Percentiles rank a stretch among this genome's conserved stretches.
Evolutionary conservation across 2,329 filamentous ascomycete genomes (phyloP).

Genomic region (Penicillium paneum): DNA sequence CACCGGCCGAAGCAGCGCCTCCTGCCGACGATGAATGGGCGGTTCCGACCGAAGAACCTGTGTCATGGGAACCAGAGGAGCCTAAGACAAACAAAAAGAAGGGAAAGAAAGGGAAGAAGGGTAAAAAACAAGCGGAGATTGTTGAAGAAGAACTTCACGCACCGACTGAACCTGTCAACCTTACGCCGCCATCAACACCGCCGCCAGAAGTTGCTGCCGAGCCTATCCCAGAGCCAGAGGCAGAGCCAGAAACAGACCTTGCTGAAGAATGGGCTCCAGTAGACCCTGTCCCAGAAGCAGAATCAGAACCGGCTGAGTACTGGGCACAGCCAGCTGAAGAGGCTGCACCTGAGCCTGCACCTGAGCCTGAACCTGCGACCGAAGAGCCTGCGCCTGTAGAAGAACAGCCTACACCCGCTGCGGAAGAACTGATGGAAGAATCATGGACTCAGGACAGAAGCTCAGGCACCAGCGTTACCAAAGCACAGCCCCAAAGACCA

Average conservation of each 20-base stretch:
- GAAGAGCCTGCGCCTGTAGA: not conserved
- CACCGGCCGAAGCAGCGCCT: not conserved
- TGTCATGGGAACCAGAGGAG: not conserved
- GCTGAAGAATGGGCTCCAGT: not conserved
- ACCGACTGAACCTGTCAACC: constrained; percentile 11
- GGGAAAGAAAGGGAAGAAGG: constrained; percentile 30
- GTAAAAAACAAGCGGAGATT: constrained; percentile 24
- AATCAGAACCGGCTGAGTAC: not conserved
- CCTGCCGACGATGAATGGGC: constrained; percentile 1
- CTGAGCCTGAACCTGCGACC: not conserved
- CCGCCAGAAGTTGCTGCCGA: constrained; percentile 22
- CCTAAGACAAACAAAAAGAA: constrained; percentile 15
- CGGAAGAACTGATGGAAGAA: constrained; percentile 2
- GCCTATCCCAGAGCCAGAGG: constrained; percentile 1
- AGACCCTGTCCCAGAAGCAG: constrained; percentile 1
- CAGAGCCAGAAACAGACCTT: constrained; percentile 11
- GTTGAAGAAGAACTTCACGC: constrained; percentile 25
- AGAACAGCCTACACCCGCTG: not conserved
- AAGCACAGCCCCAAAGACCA: constrained; percentile 13
- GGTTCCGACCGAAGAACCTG: not conserved
- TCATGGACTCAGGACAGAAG: constrained; percentile 5
- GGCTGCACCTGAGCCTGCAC: not conserved
- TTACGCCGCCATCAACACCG: constrained; percentile 42
- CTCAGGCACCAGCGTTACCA: not conserved
- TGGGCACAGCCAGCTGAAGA: constrained; percentile 1